A percentile compares a stretch with the other conserved stretches of the same genome.
Evolutionary conservation across 306 rosid species (phyloP).

Genomic region (Prunus campanulata): DNA sequence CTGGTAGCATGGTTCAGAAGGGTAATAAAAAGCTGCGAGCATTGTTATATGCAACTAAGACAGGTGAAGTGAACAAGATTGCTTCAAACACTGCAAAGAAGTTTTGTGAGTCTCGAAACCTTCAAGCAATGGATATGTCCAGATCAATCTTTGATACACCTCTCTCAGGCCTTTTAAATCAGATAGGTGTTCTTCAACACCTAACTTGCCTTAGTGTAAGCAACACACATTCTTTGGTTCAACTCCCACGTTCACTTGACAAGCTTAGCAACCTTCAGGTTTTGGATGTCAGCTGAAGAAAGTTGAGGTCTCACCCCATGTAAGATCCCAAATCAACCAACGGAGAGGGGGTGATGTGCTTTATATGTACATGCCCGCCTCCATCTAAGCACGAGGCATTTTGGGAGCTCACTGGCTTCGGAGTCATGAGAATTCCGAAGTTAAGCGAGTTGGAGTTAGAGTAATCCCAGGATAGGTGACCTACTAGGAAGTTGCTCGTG

Average conservation of each 20-base stretch:
- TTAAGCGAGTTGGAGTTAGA: no score
- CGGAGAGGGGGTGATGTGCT: no score
- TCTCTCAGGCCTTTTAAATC: constrained; percentile 12
- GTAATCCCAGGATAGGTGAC: no score
- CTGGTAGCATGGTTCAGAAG: neutral
- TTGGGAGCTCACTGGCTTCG: no score
- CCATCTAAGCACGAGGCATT: no score
- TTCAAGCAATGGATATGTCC: constrained; percentile 23
- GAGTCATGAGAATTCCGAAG: no score
- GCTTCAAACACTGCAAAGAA: constrained; percentile 19
- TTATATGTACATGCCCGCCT: no score
- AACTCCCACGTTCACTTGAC: constrained; percentile 25
- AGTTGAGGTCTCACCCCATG: no score
- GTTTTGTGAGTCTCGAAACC: constrained; percentile 16
- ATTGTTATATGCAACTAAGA: constrained; percentile 26
- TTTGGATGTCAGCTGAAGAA: constrained; percentile 19
- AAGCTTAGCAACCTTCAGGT: constrained; percentile 33
- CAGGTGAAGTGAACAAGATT: constrained; percentile 31
- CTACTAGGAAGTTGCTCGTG: no score
- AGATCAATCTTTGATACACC: constrained; percentile 26
- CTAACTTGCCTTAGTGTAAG: constrained; percentile 27
- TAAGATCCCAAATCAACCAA: no score
- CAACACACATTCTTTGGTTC: constrained; percentile 30
- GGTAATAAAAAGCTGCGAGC: constrained; percentile 23
- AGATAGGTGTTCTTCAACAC: constrained; percentile 30